phyloP scores from a whole-genome alignment of 352 stramenopile genomes.

The Thalassiosira exigua region DNA sequence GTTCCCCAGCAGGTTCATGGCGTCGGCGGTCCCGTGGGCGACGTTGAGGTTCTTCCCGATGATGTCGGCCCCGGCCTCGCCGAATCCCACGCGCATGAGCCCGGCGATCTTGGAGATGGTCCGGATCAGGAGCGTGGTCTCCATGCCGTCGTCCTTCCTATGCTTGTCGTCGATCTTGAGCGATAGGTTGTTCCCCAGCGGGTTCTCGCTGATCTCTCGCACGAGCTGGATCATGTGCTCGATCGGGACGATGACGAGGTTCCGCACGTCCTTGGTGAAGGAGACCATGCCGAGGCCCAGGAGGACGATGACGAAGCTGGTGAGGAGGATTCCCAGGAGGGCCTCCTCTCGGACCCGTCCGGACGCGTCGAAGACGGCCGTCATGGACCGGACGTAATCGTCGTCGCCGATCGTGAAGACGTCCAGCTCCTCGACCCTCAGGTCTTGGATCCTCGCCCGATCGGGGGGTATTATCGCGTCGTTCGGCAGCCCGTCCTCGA shows the following conservation, averaged over 20 bases:
- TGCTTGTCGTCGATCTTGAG: conserved; percentile 79
- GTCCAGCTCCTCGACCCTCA: conserved; percentile 40
- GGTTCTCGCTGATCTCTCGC: conserved; percentile 85
- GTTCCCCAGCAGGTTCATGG: conserved; percentile 92
- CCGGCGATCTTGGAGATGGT: conserved; percentile 94
- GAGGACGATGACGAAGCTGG: conserved; percentile 72
- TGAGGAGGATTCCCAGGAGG: conserved; percentile 65
- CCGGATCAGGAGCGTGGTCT: conserved; percentile 95
- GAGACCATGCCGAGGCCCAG: conserved; percentile 70
- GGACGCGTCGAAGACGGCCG: conserved; percentile 58
- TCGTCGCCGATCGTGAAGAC: conserved; percentile 29
- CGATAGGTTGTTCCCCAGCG: conserved; percentile 81
- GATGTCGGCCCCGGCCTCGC: conserved; percentile 91
- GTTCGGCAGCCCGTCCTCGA: conserved; percentile 39
- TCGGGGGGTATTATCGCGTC: conserved; percentile 33
- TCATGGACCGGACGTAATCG: conserved; percentile 38
- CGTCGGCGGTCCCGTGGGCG: conserved; percentile 33
- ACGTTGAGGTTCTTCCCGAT: conserved; percentile 95
- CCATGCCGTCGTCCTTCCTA: conserved; percentile 85
- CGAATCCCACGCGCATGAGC: conserved; percentile 93
- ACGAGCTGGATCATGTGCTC: conserved; percentile 94
- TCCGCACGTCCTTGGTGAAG: conserved; percentile 92
- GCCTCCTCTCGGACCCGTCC: conserved; percentile 48
- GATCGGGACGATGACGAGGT: conserved; percentile 95
- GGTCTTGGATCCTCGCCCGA: conserved; percentile 35